Conservation (phyloP, 345 rosid species). For the Eucalyptus globulus region DNA sequence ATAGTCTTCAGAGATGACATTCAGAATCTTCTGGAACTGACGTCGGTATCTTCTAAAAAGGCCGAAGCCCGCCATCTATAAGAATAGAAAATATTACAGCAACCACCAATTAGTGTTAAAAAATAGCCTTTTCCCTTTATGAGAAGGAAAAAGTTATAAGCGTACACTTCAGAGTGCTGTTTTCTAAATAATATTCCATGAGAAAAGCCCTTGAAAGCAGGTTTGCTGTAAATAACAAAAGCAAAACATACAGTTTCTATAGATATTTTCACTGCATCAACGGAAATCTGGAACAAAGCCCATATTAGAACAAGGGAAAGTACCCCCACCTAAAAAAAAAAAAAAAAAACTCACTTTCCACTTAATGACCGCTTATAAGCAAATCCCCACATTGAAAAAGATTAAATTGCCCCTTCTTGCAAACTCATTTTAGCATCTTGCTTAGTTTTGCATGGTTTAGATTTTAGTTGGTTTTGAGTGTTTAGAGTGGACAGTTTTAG, state of each 20-base stretch:
- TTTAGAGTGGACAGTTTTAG: background rate
- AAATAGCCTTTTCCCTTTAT: background rate
- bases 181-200: background rate
- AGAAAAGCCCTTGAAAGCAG: background rate
- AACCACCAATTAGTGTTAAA: background rate
- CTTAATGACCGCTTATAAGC: background rate
- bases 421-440: background rate
- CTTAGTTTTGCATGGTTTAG: background rate
- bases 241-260: background rate
- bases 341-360: background rate
- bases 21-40: conserved; percentile 59
- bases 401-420: background rate
- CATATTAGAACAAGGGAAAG: background rate
- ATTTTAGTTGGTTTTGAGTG: background rate
- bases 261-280: background rate
- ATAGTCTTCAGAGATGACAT: conserved; percentile 41
- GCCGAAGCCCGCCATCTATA: conserved; percentile 73
- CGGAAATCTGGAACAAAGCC: background rate
- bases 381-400: background rate
- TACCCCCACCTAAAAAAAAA: background rate
- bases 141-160: background rate
- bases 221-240: background rate
- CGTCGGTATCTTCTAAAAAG: conserved; percentile 47
- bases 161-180: background rate
- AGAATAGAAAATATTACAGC: background rate